Evolutionary conservation across 1,284 basidiomycete genomes (phyloP).

Genomic region (Pterulicium gracile): DNA sequence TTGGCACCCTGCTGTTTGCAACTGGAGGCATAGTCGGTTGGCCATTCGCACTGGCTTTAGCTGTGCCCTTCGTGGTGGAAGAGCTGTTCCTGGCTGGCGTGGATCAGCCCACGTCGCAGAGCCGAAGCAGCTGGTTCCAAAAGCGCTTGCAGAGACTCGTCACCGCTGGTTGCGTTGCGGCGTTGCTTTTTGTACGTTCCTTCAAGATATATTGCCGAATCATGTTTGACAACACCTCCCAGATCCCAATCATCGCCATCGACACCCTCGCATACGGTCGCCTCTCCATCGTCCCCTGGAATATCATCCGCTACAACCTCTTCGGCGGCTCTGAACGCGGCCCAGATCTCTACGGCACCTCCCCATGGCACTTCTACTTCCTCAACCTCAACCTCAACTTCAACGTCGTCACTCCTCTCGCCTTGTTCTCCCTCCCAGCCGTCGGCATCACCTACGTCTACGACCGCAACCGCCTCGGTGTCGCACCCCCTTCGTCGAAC

Average conservation of each 20-base stretch:
- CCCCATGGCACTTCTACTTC: constrained; percentile 77
- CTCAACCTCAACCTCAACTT: constrained; percentile 88
- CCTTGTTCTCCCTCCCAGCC: constrained; percentile 71
- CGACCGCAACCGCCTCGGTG: constrained; percentile 74
- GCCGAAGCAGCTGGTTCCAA: constrained; percentile 43
- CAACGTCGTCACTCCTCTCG: constrained; percentile 78
- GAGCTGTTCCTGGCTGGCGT: constrained; percentile 76
- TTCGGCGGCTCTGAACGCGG: constrained; percentile 72
- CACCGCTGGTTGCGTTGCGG: constrained; percentile 43
- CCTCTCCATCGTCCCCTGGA: constrained; percentile 77
- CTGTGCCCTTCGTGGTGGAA: constrained; percentile 86
- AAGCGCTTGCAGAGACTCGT: constrained; percentile 55
- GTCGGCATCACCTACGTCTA: constrained; percentile 66
- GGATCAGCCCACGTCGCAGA: constrained; percentile 51
- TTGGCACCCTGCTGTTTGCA: constrained; percentile 67
- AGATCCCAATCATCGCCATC: constrained; percentile 74
- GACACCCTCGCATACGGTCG: constrained; percentile 88
- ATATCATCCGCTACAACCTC: constrained; percentile 92
- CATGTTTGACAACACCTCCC: constrained; percentile 8
- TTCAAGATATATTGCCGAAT: neutral
- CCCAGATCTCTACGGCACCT: constrained; percentile 90
- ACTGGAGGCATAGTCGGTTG: constrained; percentile 87
- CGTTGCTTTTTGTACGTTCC: constrained; percentile 56
- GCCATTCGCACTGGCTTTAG: constrained; percentile 86
- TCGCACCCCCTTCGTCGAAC: constrained; percentile 35